Base-by-base conservation (phyloP, 495 filamentous ascomycete species). In the Podospora didyma region DNA sequence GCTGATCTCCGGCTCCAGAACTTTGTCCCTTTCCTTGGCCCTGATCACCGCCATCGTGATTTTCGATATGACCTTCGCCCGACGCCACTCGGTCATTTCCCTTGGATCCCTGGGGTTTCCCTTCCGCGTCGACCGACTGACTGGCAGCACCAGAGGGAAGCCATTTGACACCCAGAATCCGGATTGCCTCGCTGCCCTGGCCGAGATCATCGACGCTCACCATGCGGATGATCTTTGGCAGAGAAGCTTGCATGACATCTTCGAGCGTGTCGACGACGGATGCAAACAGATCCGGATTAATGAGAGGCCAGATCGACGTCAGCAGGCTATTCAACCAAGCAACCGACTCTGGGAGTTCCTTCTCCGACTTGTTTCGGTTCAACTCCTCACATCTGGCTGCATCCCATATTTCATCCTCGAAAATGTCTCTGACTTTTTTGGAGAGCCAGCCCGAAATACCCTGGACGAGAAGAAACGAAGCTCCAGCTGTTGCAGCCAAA, bases 271-370 rank as follows among this genome's bases (percentile, higher is more conserved):
- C 86, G 7, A 80, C 77, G 2, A 89, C 59, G 28, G 79, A 81
- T 3, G 78, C 75, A 54, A 89, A 88, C 2, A 89, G 71, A 60
- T 88, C 85, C 0, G 86, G 86, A 62, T 89, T 89, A 64, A 89
- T 75, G 24, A 89, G 70, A 1, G 84, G 83, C 86, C 86, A 89
- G 21, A 89, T 69, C 0, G 84, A 79, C 1, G 76, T 69, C 14
- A 89, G 64, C 11, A 89, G 52, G 14, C 77, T 80, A 63, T 88
- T 89, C 19, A 89, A 72, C 86, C 86, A 89, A 17, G 83, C 76
- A 0, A 78, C 79, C 2, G 83, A 83, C 68, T 88, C 86, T 0
- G 82, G 77, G 0, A 79, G 69, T 49, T 78, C 65, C 17, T 69
- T 67, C 1, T 78, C 65, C 2, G 68, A 61, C 1, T 67, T 57